A percentile compares a stretch with the other conserved stretches of the same genome.
Evolutionary conservation across 208 protist species (phyloP).

Genomic region (Leishmania amazonensis): DNA sequence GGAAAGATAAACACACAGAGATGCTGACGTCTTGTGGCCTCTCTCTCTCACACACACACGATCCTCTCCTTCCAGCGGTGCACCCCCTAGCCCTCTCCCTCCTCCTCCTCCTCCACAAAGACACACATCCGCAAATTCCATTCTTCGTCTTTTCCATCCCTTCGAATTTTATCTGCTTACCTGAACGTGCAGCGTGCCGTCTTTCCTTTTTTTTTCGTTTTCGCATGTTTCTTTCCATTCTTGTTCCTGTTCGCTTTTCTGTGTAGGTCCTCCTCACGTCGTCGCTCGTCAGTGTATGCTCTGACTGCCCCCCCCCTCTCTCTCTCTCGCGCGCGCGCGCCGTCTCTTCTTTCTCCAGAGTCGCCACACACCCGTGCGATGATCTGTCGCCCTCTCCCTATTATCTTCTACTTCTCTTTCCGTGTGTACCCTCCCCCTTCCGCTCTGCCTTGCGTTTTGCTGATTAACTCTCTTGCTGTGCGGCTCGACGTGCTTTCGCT

Average conservation of each 20-base stretch:
- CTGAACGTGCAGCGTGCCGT: not conserved
- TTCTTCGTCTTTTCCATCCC: not conserved
- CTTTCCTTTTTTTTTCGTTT: slow-evolving; percentile 4
- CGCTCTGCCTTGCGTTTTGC: not conserved
- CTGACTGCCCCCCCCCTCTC: not conserved
- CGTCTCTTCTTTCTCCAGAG: not conserved
- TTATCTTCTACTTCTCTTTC: not conserved
- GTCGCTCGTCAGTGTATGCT: not conserved
- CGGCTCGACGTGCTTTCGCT: not conserved
- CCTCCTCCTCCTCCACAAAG: not conserved
- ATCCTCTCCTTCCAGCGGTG: not conserved
- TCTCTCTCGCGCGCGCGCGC: not conserved
- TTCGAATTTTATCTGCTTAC: not conserved
- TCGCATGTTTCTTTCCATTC: not conserved
- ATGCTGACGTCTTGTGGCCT: not conserved
- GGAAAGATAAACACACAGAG: not conserved
- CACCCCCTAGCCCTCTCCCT: not conserved
- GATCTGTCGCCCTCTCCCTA: not conserved
- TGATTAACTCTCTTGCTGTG: not conserved
- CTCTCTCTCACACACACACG: not conserved
- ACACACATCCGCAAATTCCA: not conserved
- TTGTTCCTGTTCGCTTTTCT: slow-evolving; percentile 2
- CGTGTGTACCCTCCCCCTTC: not conserved
- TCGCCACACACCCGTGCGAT: not conserved
- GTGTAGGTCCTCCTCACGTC: not conserved